These are phyloP conservation scores for Corymbia citriodora DNA, from an alignment of 441 rosid species.

Conservation along the genomic window DNA sequence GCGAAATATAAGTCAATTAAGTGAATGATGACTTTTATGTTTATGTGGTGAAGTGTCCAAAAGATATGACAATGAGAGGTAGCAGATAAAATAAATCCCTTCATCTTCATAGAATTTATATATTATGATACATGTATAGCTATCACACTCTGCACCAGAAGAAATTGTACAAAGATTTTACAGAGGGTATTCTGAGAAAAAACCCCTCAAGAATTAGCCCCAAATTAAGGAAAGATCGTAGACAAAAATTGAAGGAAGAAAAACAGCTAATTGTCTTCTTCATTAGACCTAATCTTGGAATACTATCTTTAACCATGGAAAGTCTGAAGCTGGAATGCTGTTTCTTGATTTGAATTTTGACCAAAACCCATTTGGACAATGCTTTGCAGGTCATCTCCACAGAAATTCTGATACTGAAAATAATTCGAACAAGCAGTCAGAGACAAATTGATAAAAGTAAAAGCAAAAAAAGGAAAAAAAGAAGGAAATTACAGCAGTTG, in stretches of 20 bases:
- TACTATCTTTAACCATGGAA: slow-evolving; percentile 23
- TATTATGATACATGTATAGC: slow-evolving; percentile 39
- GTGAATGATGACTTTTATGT: neutral
- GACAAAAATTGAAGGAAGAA: slow-evolving; percentile 19
- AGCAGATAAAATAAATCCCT: neutral
- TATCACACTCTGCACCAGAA: slow-evolving; percentile 24
- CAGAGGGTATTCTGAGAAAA: slow-evolving; percentile 15
- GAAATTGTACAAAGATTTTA: slow-evolving; percentile 23
- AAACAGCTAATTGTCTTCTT: slow-evolving; percentile 8
- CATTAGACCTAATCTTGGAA: slow-evolving; percentile 12
- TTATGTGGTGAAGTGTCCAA: neutral
- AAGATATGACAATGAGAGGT: neutral
- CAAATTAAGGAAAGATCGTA: neutral
- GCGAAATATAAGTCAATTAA: neutral
- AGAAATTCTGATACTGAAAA: slow-evolving; percentile 43
- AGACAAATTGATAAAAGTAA: neutral
- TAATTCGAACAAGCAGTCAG: neutral
- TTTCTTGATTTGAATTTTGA: slow-evolving; percentile 30
- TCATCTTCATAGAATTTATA: slow-evolving; percentile 10
- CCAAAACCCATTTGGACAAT: slow-evolving; percentile 72
- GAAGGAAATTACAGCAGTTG: neutral
- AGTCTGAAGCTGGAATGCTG: slow-evolving; percentile 16
- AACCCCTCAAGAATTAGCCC: slow-evolving; percentile 15
- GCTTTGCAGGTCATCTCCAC: slow-evolving; percentile 72
- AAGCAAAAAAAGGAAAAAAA: neutral